phyloP scores from a whole-genome alignment of 1,284 basidiomycete species.

The Hymenochaete sp. region DNA sequence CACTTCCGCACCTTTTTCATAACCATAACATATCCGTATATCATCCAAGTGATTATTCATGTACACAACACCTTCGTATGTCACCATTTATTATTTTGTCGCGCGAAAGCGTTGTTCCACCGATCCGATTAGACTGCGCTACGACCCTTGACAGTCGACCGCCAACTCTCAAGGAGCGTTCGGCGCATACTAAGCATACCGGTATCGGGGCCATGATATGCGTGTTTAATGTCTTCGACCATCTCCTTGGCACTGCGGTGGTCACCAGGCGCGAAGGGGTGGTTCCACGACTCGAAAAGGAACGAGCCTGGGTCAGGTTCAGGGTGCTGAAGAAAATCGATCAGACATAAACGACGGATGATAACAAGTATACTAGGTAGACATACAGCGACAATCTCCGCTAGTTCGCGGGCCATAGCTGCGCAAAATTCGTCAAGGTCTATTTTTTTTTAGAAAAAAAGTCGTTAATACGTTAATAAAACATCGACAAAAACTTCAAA shows the following conservation, averaged over 20 bases:
- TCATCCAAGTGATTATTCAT: too few species aligned
- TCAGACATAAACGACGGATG: not conserved
- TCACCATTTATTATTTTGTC: too few species aligned
- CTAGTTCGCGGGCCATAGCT: slow-evolving; percentile 52
- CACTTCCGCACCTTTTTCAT: too few species aligned
- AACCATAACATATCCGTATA: too few species aligned
- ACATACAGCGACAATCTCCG: slow-evolving; percentile 57
- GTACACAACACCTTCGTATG: too few species aligned
- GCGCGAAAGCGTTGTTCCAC: too few species aligned
- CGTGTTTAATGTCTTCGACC: slow-evolving; percentile 28
- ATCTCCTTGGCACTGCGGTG: slow-evolving; percentile 48
- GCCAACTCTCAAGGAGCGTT: slow-evolving; percentile 49
- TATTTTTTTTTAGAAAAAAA: slow-evolving; percentile 19
- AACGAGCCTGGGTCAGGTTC: slow-evolving; percentile 41
- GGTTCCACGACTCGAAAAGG: slow-evolving; percentile 48
- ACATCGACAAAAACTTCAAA: slow-evolving; percentile 8
- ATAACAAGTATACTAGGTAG: not conserved
- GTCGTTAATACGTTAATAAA: not conserved
- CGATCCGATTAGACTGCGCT: too few species aligned
- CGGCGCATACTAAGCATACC: slow-evolving; percentile 44
- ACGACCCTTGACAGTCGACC: slow-evolving; percentile 27
- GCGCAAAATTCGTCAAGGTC: slow-evolving; percentile 61
- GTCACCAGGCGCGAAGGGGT: slow-evolving; percentile 60
- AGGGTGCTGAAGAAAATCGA: slow-evolving; percentile 35
- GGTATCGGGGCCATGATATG: slow-evolving; percentile 30